Percentiles rank a stretch among this genome's conserved stretches.
Evolutionary conservation across 495 filamentous ascomycete genomes (phyloP).

Genomic region (Friedmanniomyces simplex): DNA sequence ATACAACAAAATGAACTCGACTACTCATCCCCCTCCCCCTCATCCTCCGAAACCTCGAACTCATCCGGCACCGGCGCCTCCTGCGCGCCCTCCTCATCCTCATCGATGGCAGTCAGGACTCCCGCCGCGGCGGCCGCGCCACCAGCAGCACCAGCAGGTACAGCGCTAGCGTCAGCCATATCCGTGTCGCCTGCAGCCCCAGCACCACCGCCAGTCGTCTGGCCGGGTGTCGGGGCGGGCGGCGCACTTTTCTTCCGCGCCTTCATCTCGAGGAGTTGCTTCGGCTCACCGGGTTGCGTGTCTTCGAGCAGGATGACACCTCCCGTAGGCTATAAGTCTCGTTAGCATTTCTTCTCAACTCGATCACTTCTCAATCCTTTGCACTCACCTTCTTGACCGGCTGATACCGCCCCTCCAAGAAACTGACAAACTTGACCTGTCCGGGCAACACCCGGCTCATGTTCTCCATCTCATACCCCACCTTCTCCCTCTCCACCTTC

Average conservation of each 20-base stretch:
- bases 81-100: conserved; percentile 73
- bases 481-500: conserved; percentile 91
- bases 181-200: conserved; percentile 19
- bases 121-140: conserved; percentile 68
- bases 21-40: conserved; percentile 39
- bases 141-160: conserved; percentile 18
- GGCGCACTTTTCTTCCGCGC: conserved; percentile 58
- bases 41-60: conserved; percentile 79
- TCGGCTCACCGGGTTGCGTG: conserved; percentile 65
- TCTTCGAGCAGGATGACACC: conserved; percentile 88
- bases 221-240: conserved; percentile 28
- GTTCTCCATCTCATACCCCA: conserved; percentile 92
- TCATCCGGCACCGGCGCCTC: conserved; percentile 70
- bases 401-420: conserved; percentile 73
- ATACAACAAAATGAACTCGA: not conserved
- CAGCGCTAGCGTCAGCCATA: conserved; percentile 21
- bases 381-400: conserved; percentile 83
- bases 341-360: not conserved
- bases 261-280: conserved; percentile 74
- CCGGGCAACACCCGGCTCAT: conserved; percentile 89
- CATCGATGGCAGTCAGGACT: conserved; percentile 71
- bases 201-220: conserved; percentile 28
- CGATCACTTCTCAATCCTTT: not conserved
- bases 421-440: conserved; percentile 91
- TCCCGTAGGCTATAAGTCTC: conserved; percentile 64